phyloP scores from a whole-genome alignment of 441 rosid genomes.

The Sinapis alba region DNA sequence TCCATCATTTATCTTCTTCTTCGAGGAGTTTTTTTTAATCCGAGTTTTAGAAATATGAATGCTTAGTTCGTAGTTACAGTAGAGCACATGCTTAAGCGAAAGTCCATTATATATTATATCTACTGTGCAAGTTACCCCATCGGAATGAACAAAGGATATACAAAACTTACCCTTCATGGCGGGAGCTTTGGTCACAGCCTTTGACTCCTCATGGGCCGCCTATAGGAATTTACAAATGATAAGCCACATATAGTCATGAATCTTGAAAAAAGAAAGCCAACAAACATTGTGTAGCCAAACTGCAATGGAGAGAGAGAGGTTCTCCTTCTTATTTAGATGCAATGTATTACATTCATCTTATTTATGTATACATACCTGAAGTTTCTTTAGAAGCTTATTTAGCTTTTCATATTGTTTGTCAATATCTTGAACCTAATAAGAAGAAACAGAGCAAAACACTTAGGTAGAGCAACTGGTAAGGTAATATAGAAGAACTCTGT shows the following conservation, averaged over 20 bases:
- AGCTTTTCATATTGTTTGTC: constrained; percentile 86
- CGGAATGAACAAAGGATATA: not conserved
- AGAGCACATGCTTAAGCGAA: too few species aligned
- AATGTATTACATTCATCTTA: too few species aligned
- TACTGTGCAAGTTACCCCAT: too few species aligned
- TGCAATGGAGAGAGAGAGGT: not conserved
- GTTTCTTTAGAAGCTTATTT: constrained; percentile 77
- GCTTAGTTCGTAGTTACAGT: not conserved
- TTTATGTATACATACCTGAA: constrained; percentile 72
- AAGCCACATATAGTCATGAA: not conserved
- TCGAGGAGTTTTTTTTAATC: not conserved
- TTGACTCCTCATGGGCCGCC: constrained; percentile 96
- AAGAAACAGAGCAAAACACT: constrained; percentile 10
- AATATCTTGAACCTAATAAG: constrained; percentile 81
- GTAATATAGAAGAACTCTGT: constrained; percentile 6
- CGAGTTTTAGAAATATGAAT: not conserved
- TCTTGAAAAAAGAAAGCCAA: not conserved
- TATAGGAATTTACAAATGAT: constrained; percentile 22
- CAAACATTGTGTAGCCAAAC: not conserved
- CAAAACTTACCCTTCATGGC: constrained; percentile 76
- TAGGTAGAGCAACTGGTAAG: not conserved
- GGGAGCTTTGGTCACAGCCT: constrained; percentile 90
- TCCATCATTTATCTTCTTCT: not conserved
- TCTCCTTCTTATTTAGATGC: not conserved
- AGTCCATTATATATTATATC: too few species aligned